phyloP scores from a whole-genome alignment of 2,329 filamentous ascomycete genomes.

The Parastagonospora nodorum region DNA sequence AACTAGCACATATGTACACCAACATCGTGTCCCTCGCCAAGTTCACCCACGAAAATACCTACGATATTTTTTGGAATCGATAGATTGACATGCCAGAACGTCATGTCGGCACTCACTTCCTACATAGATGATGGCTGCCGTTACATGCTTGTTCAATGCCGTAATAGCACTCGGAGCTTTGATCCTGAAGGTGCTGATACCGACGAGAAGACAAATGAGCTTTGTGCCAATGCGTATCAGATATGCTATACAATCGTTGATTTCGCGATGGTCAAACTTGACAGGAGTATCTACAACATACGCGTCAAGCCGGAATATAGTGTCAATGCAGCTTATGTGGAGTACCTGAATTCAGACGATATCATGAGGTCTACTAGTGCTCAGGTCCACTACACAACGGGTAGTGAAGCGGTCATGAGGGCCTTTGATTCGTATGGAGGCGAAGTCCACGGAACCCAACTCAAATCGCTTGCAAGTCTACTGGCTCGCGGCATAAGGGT shows the following conservation, averaged over 20 bases:
- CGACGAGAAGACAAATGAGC: slow-evolving; percentile 34
- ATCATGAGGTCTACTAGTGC: slow-evolving; percentile 58
- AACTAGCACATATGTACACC: slow-evolving; percentile 60
- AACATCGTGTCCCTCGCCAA: slow-evolving; percentile 63
- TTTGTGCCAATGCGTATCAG: slow-evolving; percentile 12
- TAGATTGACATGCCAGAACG: slow-evolving; percentile 55
- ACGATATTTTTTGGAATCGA: slow-evolving; percentile 64
- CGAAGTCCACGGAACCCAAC: slow-evolving; percentile 47
- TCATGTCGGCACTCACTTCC: slow-evolving; percentile 53
- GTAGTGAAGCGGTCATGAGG: slow-evolving; percentile 45
- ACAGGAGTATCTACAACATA: slow-evolving; percentile 53
- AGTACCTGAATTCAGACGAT: slow-evolving; percentile 56
- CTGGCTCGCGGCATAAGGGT: slow-evolving; percentile 56
- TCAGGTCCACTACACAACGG: slow-evolving; percentile 56
- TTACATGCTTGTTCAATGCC: slow-evolving; percentile 48
- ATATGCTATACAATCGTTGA: slow-evolving; percentile 26
- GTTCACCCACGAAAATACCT: slow-evolving; percentile 69
- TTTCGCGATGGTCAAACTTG: slow-evolving; percentile 14
- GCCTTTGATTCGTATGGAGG: slow-evolving; percentile 54
- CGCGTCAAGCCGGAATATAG: slow-evolving; percentile 40
- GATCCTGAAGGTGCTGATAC: slow-evolving; percentile 45
- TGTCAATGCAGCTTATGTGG: slow-evolving; percentile 53
- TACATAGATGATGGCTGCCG: slow-evolving; percentile 55
- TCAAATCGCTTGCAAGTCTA: slow-evolving; percentile 50
- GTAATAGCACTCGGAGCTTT: slow-evolving; percentile 26